phyloP scores from a whole-genome alignment of 1,139 yeast genomes.

The Lodderomyces theae region DNA sequence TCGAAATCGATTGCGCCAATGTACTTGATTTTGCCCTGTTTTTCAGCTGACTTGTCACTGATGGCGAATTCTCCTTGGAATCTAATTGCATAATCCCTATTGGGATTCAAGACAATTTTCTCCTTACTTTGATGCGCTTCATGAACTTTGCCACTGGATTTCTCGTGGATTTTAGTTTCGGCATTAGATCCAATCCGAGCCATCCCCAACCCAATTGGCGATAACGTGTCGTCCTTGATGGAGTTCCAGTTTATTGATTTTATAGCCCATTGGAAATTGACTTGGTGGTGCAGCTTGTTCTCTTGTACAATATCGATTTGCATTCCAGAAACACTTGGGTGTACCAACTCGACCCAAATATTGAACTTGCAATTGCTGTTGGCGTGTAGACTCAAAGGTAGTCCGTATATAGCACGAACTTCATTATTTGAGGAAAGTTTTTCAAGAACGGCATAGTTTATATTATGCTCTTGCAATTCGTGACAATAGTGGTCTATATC shows the following conservation, averaged over 20 bases:
- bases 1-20: constrained; percentile 33
- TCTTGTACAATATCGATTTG: constrained; percentile 22
- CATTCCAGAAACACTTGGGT: constrained; percentile 32
- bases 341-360: constrained; percentile 32
- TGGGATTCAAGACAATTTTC: constrained; percentile 14
- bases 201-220: constrained; percentile 23
- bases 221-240: constrained; percentile 20
- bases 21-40: constrained; percentile 23
- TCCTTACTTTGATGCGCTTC: constrained; percentile 18
- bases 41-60: constrained; percentile 18
- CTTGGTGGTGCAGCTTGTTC: too few relatives aligned
- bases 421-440: constrained; percentile 22
- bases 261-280: constrained; percentile 24
- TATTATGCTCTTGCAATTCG: constrained; percentile 20
- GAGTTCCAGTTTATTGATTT: constrained; percentile 26
- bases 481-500: constrained; percentile 17
- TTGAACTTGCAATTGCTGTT: constrained; percentile 16
- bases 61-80: constrained; percentile 26
- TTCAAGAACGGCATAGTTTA: constrained; percentile 30
- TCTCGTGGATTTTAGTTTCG: constrained; percentile 23
- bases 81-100: constrained; percentile 23
- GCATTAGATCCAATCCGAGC: constrained; percentile 15
- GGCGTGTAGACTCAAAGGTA: constrained; percentile 24
- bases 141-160: constrained; percentile 24
- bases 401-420: constrained; percentile 26